phyloP scores from a whole-genome alignment of 805 yeast species.

The Candida coquimbonensis region DNA sequence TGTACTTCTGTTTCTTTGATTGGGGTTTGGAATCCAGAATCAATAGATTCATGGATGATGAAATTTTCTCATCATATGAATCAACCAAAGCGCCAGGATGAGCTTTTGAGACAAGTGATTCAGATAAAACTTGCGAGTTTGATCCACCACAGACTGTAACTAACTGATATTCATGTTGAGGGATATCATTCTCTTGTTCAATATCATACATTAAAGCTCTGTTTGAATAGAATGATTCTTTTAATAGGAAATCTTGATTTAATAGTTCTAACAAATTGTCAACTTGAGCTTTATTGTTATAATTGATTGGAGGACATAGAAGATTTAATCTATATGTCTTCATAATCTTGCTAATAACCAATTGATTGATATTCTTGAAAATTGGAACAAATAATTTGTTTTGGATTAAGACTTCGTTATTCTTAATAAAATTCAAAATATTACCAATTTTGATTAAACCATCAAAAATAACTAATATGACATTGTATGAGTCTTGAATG shows the following conservation, averaged over 20 bases:
- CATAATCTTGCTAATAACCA: constrained; percentile 17
- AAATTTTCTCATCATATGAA: background rate
- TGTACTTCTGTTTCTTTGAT: constrained; percentile 14
- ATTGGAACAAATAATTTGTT: constrained; percentile 20
- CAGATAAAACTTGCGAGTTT: constrained; percentile 3
- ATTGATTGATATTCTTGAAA: constrained; percentile 17
- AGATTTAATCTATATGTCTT: constrained; percentile 12
- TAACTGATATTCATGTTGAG: constrained; percentile 4
- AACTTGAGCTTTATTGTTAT: constrained; percentile 14
- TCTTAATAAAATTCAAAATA: constrained; percentile 21
- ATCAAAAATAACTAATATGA: constrained; percentile 21
- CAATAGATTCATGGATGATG: constrained; percentile 1
- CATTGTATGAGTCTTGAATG: constrained; percentile 9
- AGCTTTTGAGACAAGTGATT: background rate
- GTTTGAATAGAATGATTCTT: constrained; percentile 1
- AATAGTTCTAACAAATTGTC: constrained; percentile 16
- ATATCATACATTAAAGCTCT: background rate
- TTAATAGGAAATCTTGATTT: constrained; percentile 13
- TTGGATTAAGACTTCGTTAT: constrained; percentile 1
- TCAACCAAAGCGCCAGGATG: background rate
- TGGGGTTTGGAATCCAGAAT: background rate
- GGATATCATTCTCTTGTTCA: background rate
- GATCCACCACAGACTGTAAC: constrained; percentile 1
- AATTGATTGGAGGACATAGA: constrained; percentile 21
- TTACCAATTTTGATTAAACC: constrained; percentile 24